Percentiles rank a stretch among this genome's conserved stretches.
phyloP scores from a whole-genome alignment of 169 alveolate species.

The Perkinsus olseni region DNA sequence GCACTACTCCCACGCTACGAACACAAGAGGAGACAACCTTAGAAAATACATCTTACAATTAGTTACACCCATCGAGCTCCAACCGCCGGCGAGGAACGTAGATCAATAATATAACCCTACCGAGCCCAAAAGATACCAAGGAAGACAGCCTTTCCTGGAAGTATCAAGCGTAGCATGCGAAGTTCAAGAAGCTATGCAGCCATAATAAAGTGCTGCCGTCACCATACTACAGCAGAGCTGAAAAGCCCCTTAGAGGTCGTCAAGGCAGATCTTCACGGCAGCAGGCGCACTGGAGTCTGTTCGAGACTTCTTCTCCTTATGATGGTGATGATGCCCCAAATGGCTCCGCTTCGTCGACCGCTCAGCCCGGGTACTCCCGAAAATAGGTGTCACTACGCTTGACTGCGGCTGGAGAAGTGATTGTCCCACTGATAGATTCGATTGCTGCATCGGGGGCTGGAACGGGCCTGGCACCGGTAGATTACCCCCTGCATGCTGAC shows the following conservation, averaged over 20 bases:
- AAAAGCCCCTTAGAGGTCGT: not conserved
- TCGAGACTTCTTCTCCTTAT: not conserved
- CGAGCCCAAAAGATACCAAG: no score
- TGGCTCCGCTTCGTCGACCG: not conserved
- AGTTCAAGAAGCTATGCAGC: no score
- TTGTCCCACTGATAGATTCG: not conserved
- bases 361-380: not conserved
- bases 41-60: not conserved
- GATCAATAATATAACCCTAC: not conserved
- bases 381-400: not conserved
- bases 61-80: not conserved
- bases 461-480: not conserved
- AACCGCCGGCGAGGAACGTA: not conserved
- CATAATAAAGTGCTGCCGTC: not conserved
- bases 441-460: not conserved
- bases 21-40: no score
- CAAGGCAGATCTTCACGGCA: not conserved
- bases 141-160: no score
- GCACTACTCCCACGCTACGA: no score
- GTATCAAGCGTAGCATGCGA: no score
- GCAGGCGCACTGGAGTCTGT: not conserved
- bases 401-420: not conserved
- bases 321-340: not conserved
- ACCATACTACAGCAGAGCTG: not conserved
- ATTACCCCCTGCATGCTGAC: not conserved